Evolutionary conservation across 2,329 filamentous ascomycete species (phyloP).

Genomic region (Monosporascus sp.): DNA sequence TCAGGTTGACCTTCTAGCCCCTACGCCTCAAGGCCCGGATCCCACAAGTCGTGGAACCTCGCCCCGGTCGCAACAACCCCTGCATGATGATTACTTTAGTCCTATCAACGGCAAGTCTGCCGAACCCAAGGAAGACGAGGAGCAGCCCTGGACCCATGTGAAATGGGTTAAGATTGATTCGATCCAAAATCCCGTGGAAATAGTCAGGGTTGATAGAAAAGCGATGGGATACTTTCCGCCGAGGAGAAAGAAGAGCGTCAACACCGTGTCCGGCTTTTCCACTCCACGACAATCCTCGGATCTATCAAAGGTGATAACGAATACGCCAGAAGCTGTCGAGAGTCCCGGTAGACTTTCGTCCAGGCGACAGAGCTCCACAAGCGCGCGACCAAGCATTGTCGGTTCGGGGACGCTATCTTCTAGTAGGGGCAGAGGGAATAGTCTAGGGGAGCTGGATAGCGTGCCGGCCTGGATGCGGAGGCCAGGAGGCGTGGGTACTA

Average conservation of each 20-base stretch:
- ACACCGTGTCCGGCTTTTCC: constrained; percentile 59
- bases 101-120: constrained; percentile 29
- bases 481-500: constrained; percentile 82
- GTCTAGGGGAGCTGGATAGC: constrained; percentile 21
- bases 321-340: constrained; percentile 22
- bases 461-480: constrained; percentile 64
- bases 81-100: constrained; percentile 39
- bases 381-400: constrained; percentile 18
- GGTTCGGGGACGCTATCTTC: constrained; percentile 23
- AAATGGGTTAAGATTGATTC: constrained; percentile 82
- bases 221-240: constrained; percentile 89
- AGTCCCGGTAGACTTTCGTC: constrained; percentile 24
- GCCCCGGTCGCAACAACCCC: constrained; percentile 16
- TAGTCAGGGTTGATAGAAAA: constrained; percentile 75
- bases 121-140: constrained; percentile 43
- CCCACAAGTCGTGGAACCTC: constrained; percentile 12
- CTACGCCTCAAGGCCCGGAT: constrained; percentile 37
- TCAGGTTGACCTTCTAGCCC: constrained; percentile 46
- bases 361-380: constrained; percentile 24
- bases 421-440: constrained; percentile 25
- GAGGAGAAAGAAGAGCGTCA: constrained; percentile 75
- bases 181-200: constrained; percentile 65
- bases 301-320: constrained; percentile 37
- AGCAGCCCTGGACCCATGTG: constrained; percentile 76
- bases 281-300: constrained; percentile 66